Evolutionary conservation across 495 filamentous ascomycete species (phyloP).

Genomic region (Aspergillus bertholletiae): DNA sequence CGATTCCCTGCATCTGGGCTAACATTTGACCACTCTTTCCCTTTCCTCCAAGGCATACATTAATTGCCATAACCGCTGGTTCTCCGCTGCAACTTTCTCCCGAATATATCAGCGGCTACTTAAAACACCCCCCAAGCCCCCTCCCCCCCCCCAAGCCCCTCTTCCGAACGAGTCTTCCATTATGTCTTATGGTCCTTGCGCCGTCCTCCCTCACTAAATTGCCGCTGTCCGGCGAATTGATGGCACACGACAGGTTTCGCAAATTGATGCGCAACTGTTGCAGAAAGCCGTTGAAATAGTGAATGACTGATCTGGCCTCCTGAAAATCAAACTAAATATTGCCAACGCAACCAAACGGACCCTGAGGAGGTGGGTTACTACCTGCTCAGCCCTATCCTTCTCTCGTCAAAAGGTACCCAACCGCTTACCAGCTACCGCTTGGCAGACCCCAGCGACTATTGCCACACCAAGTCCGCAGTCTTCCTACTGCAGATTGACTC

Average conservation of each 20-base stretch:
- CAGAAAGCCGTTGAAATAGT: conserved; percentile 30
- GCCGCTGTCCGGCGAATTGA: conserved; percentile 27
- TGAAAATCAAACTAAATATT: not conserved
- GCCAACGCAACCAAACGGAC: not conserved
- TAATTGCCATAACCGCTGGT: conserved; percentile 1
- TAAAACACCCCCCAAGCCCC: too few species aligned
- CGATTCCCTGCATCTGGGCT: not conserved
- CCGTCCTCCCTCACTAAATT: conserved; percentile 27
- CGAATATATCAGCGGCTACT: conserved; percentile 7
- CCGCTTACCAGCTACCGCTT: not conserved
- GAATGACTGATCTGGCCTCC: conserved; percentile 19
- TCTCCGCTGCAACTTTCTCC: conserved; percentile 10
- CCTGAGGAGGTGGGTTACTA: not conserved
- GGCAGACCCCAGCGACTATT: not conserved
- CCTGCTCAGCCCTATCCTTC: not conserved
- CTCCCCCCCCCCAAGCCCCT: too few species aligned
- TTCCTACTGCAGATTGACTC: not conserved
- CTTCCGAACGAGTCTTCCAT: conserved; percentile 10
- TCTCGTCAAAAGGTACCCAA: not conserved
- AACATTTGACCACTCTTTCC: not conserved
- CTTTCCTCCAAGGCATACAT: not conserved
- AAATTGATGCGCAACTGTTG: conserved; percentile 30
- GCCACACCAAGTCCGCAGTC: not conserved
- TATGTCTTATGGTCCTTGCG: conserved; percentile 28
- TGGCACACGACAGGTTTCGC: conserved; percentile 30